A percentile compares a stretch with the other conserved stretches of the same genome.
phyloP scores from a whole-genome alignment of 176 grass and related monocot genomes.

The Pontederia crassipes region DNA sequence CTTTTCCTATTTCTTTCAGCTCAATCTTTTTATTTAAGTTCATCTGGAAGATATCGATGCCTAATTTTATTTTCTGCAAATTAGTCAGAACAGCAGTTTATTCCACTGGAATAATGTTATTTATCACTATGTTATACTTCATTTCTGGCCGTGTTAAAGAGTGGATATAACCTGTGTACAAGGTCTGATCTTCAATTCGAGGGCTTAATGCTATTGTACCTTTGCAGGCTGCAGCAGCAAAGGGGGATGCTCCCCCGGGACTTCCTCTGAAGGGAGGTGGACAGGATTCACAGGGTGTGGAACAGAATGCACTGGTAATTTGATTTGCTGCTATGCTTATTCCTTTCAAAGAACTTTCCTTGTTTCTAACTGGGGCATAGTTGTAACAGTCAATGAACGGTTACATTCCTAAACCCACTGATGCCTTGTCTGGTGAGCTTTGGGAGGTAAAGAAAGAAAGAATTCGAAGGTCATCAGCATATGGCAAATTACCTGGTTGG shows the following conservation, averaged over 20 bases:
- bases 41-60: too few species aligned
- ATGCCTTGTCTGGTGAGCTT: slow-evolving; percentile 95
- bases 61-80: too few species aligned
- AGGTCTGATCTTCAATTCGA: too few species aligned
- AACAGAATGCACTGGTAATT: slow-evolving; percentile 37
- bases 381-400: slow-evolving; percentile 41
- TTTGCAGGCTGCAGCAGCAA: slow-evolving; percentile 79
- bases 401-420: slow-evolving; percentile 65
- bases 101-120: too few species aligned
- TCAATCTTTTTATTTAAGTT: too few species aligned
- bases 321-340: slow-evolving; percentile 17
- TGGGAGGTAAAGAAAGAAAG: slow-evolving; percentile 88
- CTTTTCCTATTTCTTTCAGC: too few species aligned
- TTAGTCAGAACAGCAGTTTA: too few species aligned
- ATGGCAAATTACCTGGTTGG: slow-evolving; percentile 92
- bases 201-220: neutral
- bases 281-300: slow-evolving; percentile 56
- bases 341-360: neutral
- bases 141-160: too few species aligned
- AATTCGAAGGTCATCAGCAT: slow-evolving; percentile 59
- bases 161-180: too few species aligned
- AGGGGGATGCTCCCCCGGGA: slow-evolving; percentile 74
- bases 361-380: slow-evolving; percentile 13
- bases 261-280: slow-evolving; percentile 84
- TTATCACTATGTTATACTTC: too few species aligned